Base-by-base conservation (phyloP, 345 rosid species). In the Brassica napus region DNA sequence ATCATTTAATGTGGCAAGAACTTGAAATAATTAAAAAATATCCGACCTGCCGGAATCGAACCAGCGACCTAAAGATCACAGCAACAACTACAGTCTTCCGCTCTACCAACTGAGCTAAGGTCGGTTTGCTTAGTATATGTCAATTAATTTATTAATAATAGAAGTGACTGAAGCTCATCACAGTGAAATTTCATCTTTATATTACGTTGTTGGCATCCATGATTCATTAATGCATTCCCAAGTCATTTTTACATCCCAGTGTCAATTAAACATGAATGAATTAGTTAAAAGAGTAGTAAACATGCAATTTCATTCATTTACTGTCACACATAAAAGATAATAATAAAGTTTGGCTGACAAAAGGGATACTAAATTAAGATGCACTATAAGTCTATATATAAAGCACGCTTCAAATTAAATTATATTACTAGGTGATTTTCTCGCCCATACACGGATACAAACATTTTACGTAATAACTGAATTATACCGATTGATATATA, bases 71-170 rank as follows among this genome's bases (percentile, higher is more conserved):
- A 89, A 87, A 90, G 85, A 84, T 84, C 55, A 73, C 79, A 47
- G 75, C 65, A 12, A 26, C 62, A 0, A 78, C 93, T 93, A 91
- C 94, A 93, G 97, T 93, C 94, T 96, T 91, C 99, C 98, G 97
- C 98, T 89, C 97, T 94, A 64, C 95, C 98, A 94, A 88, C 97
- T 92, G 94, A 94, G 98, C 98, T 89, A 94, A 92, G 92, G 94
- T 89, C 97, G 95, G 97, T 0, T 14, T 64, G 42, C 0, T 6
- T 35, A 6, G 1, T 5, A 1, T 32, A 5, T 32, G 6, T 6
- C 37, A 32, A 32, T 4, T 32, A 32, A 6, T 32, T 32, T 5
- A 5, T 5, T 32, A 32, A 1, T 32, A 32, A 32, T 32, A 6
- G 37, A 32, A 0, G 37, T 32, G 6, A 42, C 14, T 42, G 5